Conservation (phyloP, 1,284 basidiomycete genomes). For the Boletus sp. region DNA sequence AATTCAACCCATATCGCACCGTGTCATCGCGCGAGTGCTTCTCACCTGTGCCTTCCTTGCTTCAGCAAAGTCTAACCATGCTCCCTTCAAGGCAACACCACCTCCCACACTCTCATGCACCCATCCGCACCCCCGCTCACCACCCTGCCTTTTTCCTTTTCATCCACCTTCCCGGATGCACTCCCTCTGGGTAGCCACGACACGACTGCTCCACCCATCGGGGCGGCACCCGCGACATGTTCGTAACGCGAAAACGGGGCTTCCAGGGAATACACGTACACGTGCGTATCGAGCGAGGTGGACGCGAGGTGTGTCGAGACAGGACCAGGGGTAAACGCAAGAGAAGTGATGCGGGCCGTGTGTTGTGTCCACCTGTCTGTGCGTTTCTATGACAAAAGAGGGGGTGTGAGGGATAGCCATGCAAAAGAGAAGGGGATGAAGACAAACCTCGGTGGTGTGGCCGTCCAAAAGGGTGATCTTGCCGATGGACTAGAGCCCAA, state of each 20-base stretch:
- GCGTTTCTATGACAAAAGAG: conserved; percentile 21
- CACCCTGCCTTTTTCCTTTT: conserved; percentile 51
- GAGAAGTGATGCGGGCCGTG: conserved; percentile 77
- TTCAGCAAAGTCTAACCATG: background rate
- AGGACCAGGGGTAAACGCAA: conserved; percentile 52
- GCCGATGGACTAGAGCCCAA: conserved; percentile 56
- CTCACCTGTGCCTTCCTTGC: no score
- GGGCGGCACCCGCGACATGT: conserved; percentile 82
- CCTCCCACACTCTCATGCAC: conserved; percentile 77
- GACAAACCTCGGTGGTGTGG: conserved; percentile 57
- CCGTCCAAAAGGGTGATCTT: conserved; percentile 82
- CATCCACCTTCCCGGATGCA: background rate
- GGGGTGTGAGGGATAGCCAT: background rate
- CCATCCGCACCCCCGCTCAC: conserved; percentile 85
- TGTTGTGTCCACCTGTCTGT: conserved; percentile 84
- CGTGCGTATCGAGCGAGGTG: conserved; percentile 89
- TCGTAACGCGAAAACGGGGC: conserved; percentile 76
- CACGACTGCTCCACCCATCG: conserved; percentile 82
- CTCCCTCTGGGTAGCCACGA: conserved; percentile 62
- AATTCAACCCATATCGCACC: no score
- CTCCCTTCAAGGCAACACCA: conserved; percentile 50
- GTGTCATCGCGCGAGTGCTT: no score
- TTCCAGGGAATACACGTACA: conserved; percentile 87
- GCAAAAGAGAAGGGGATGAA: background rate
- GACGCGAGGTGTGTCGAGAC: conserved; percentile 66